Base-by-base conservation (phyloP, 768 basidiomycete genomes). In the Amanita jacksonii region DNA sequence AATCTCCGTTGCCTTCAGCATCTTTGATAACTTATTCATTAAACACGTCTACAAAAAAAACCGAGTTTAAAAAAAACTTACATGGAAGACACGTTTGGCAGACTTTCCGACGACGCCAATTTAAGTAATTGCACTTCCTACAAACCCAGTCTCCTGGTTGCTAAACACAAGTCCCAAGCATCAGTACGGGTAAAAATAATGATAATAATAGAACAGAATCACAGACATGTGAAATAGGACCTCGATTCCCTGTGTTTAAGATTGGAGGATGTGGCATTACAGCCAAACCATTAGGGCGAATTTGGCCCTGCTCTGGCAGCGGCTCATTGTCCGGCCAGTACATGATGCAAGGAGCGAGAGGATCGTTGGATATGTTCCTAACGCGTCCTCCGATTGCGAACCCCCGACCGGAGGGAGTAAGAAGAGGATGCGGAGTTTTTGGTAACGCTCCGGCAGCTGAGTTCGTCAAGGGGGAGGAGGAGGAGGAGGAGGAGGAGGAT, bases 261-360 rank as follows among this genome's bases (percentile, higher is more conserved):
- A 90, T 90, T 45, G 87, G 88, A 18, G 87, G 88, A 50, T 83
- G 85, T 79, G 76, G 67, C 27, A 78, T 52, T 13, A 77, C 77
- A 41, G 66, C 61, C 13, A 81, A 61, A 16, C 56, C 68, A 48
- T 64, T 70, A 0, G 82, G 85, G 3, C 85, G 69, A 46, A 82
- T 84, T 64, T 90, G 88, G 9, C 83, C 77, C 57, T 77, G 79
- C 51, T 85, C 81, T 1, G 88, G 88, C 49, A 86, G 67, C 3
- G 84, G 73, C 56, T 91, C 88, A 52, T 91, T 91, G 59, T 89
- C 87, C 4, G 88, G 87, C 88, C 88, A 91, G 53, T 82, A 90
- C 78, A 90, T 81, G 64, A 88, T 70, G 52, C 87, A 87, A 3
- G 87, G 83, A 22, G 66, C 54, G 38, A 78, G 58, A 15, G 85